phyloP scores from a whole-genome alignment of 2,329 filamentous ascomycete species.

The Alternaria gansuensis region DNA sequence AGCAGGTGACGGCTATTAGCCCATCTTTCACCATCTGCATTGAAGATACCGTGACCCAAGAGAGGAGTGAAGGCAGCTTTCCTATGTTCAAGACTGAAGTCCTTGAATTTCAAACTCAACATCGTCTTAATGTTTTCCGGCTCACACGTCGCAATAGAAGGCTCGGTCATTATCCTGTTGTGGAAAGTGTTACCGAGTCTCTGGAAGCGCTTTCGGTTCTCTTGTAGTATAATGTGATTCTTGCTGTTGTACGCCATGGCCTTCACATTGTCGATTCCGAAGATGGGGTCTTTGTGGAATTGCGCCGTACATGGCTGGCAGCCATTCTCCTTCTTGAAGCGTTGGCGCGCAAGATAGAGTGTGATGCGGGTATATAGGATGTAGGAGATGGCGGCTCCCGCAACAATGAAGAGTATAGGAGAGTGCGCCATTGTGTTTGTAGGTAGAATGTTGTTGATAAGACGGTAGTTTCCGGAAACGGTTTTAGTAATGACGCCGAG shows the following conservation, averaged over 20 bases:
- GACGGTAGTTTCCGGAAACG: neutral
- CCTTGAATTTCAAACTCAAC: slow-evolving; percentile 58
- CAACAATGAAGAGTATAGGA: slow-evolving; percentile 41
- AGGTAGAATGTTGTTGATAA: slow-evolving; percentile 2
- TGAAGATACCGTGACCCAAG: slow-evolving; percentile 59
- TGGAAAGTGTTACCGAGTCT: slow-evolving; percentile 55
- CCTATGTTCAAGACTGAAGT: slow-evolving; percentile 55
- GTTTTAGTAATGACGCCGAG: slow-evolving; percentile 5
- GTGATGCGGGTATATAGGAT: slow-evolving; percentile 47
- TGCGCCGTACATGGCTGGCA: slow-evolving; percentile 58
- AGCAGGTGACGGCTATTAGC: slow-evolving; percentile 58
- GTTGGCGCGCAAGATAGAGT: slow-evolving; percentile 50
- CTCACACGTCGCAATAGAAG: slow-evolving; percentile 55
- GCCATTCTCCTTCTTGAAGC: slow-evolving; percentile 55
- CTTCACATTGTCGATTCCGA: slow-evolving; percentile 62
- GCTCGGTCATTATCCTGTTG: slow-evolving; percentile 41
- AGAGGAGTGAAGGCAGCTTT: slow-evolving; percentile 52
- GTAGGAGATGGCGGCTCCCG: slow-evolving; percentile 48
- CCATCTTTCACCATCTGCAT: slow-evolving; percentile 56
- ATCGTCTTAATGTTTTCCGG: slow-evolving; percentile 61
- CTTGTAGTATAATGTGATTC: slow-evolving; percentile 30
- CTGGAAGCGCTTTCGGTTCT: slow-evolving; percentile 38
- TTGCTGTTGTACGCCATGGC: slow-evolving; percentile 53
- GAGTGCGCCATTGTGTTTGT: slow-evolving; percentile 34
- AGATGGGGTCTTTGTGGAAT: slow-evolving; percentile 64